A percentile compares a stretch with the other conserved stretches of the same genome.
phyloP scores from a whole-genome alignment of 2,329 filamentous ascomycete genomes.

The Gaeumannomyces sp. region DNA sequence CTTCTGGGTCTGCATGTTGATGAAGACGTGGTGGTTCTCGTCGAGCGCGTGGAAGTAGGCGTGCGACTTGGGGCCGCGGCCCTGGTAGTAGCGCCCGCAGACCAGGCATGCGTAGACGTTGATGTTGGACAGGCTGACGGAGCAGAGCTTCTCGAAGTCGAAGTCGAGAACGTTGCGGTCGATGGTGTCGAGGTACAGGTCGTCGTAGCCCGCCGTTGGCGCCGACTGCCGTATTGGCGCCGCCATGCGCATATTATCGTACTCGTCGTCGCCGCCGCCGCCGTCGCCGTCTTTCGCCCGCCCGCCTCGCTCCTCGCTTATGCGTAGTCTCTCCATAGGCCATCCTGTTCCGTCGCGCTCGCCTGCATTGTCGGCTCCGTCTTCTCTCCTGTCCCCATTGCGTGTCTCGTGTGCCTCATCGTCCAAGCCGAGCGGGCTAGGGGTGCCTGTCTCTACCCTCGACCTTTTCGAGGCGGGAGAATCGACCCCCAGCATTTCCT shows the following conservation, averaged over 20 bases:
- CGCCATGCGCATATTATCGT: slow-evolving; percentile 32
- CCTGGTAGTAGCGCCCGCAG: slow-evolving; percentile 97
- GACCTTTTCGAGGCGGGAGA: slow-evolving; percentile 56
- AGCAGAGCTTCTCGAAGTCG: slow-evolving; percentile 98
- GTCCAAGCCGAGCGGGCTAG: background rate
- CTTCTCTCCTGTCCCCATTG: slow-evolving; percentile 14
- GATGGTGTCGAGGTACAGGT: slow-evolving; percentile 97
- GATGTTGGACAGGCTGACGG: slow-evolving; percentile 91
- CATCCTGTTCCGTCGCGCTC: slow-evolving; percentile 11
- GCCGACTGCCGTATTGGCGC: slow-evolving; percentile 64
- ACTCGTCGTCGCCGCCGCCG: slow-evolving; percentile 26
- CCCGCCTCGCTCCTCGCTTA: background rate
- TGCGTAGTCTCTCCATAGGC: background rate
- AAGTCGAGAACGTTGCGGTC: slow-evolving; percentile 90
- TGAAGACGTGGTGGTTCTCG: slow-evolving; percentile 92
- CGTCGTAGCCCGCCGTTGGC: slow-evolving; percentile 82
- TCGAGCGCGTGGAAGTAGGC: slow-evolving; percentile 97
- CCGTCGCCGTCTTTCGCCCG: slow-evolving; percentile 15
- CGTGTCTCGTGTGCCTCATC: background rate
- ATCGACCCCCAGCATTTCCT: slow-evolving; percentile 46
- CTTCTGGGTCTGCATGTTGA: slow-evolving; percentile 91
- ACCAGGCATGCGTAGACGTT: slow-evolving; percentile 98
- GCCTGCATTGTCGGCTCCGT: slow-evolving; percentile 22
- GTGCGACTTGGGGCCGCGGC: slow-evolving; percentile 86
- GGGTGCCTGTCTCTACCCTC: slow-evolving; percentile 33